Evolutionary conservation across 108 stramenopile species (phyloP).

Genomic region (Mediolabrus comicus): DNA sequence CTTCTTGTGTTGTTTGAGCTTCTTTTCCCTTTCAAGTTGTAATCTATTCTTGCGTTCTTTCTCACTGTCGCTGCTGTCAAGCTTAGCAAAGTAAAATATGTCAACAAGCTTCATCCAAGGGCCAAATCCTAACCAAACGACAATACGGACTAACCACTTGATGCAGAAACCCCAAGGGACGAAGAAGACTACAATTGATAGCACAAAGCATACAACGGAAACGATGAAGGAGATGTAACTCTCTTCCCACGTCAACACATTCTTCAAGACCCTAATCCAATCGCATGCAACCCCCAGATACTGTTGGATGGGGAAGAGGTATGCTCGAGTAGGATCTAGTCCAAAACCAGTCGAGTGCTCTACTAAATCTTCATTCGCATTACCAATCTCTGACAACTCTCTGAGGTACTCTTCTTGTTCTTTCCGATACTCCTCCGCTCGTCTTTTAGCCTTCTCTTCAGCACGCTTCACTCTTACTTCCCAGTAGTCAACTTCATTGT

Average conservation of each 20-base stretch:
- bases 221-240: slow-evolving; percentile 69
- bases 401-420: slow-evolving; percentile 49
- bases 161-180: slow-evolving; percentile 72
- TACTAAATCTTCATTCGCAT: slow-evolving; percentile 50
- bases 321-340: slow-evolving; percentile 51
- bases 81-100: slow-evolving; percentile 51
- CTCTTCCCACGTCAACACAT: slow-evolving; percentile 79
- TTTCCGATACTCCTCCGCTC: slow-evolving; percentile 36
- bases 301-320: slow-evolving; percentile 68
- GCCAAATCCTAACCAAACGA: slow-evolving; percentile 66
- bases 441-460: slow-evolving; percentile 47
- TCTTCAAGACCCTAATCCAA: slow-evolving; percentile 55
- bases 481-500: slow-evolving; percentile 28
- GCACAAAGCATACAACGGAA: slow-evolving; percentile 44
- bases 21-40: slow-evolving; percentile 16
- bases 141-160: slow-evolving; percentile 57
- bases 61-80: slow-evolving; percentile 45
- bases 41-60: slow-evolving; percentile 16
- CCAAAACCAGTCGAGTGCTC: slow-evolving; percentile 46
- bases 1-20: slow-evolving; percentile 24
- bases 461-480: slow-evolving; percentile 41
- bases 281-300: slow-evolving; percentile 53
- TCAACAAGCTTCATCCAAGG: slow-evolving; percentile 85
- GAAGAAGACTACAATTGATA: slow-evolving; percentile 59
- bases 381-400: slow-evolving; percentile 64